Base-by-base conservation (phyloP, 371 early-diverging fungal genomes). In the Mucor indicus region DNA sequence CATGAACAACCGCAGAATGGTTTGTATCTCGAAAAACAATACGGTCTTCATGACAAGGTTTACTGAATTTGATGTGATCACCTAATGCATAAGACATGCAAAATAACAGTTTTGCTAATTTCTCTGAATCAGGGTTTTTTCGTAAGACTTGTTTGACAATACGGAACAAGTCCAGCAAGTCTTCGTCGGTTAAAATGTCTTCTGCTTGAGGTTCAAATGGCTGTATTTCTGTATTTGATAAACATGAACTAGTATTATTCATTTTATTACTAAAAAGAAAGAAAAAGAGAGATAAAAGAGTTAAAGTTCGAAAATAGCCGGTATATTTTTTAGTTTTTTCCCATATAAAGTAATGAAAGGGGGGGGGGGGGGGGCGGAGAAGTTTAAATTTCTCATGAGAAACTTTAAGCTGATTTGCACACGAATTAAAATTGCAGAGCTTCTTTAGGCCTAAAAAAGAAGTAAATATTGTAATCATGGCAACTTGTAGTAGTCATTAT, bases 161-260 rank as follows among this genome's bases (percentile, higher is more conserved):
- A 29, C 63, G 60, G 42, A 75, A 72, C 3, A 75, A 49, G 32
- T 71, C 72, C 11, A 75, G 50, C 12, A 75, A 41, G 23, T 69
- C 69, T 43, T 72, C 69, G 38, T 72, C 72, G 9, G 44, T 60
- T 22, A 75, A 44, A 33, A 72, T 75, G 45, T 75, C 75, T 38
- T 75, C 75, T 13, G 69, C 71, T 27, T 67, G 66, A 9, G 71
- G 72, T 22, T 69, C 48, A 41, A 56, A 59, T 20, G 21, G 23
- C 17, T 60, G 60, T 20, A 80, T 45, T 29, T 50, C 48, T 19
- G 39, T 35, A 7, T 22, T 22, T 16, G 49, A 22, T 27, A 59
- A 38, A 29, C 53, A 59, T 23, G 41, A 27, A 19, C 15, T 30
- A 22, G 31, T 36, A 30, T 31, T 31, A 20, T n/a, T n/a, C n/a